Percentiles rank a stretch among this genome's conserved stretches.
These are phyloP conservation scores for Xylariaceae sp. DNA, from an alignment of 2,329 filamentous ascomycete species.

Conservation along the genomic window DNA sequence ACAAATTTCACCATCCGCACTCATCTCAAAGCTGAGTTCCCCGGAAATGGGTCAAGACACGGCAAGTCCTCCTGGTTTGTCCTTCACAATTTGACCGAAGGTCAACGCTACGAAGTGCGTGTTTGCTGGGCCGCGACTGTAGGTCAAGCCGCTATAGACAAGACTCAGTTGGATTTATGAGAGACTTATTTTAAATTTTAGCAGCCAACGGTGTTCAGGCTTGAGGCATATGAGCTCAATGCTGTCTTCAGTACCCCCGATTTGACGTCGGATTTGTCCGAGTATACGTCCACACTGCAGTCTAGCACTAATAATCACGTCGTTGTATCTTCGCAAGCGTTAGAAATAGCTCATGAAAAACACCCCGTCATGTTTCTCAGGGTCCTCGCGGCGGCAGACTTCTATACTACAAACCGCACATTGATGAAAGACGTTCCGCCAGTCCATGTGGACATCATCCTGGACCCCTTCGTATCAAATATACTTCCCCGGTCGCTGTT, in stretches of 20 bases:
- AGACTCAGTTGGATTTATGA: conserved; percentile 16
- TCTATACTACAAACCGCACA: conserved; percentile 67
- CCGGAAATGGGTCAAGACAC: conserved; percentile 46
- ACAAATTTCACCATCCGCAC: conserved; percentile 54
- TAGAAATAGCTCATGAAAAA: conserved; percentile 22
- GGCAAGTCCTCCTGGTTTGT: conserved; percentile 75
- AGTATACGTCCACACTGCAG: conserved; percentile 54
- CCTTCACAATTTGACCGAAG: conserved; percentile 63
- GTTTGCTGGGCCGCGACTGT: conserved; percentile 93
- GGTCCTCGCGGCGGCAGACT: conserved; percentile 74
- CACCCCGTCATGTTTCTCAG: conserved; percentile 66
- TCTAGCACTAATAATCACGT: conserved; percentile 22
- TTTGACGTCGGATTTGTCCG: conserved; percentile 61
- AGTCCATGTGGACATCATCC: conserved; percentile 74
- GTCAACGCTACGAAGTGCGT: conserved; percentile 82
- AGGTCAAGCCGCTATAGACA: conserved; percentile 38
- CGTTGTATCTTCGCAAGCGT: neutral
- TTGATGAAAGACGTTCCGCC: conserved; percentile 73
- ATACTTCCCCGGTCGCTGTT: conserved; percentile 72
- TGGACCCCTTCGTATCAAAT: conserved; percentile 82
- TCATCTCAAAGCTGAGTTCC: conserved; percentile 64
- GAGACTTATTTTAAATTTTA: conserved; percentile 36
- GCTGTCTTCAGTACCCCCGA: conserved; percentile 58
- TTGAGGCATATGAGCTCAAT: conserved; percentile 61
- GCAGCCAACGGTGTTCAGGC: conserved; percentile 80